phyloP scores from a whole-genome alignment of 345 rosid genomes.

The Populus tremula region DNA sequence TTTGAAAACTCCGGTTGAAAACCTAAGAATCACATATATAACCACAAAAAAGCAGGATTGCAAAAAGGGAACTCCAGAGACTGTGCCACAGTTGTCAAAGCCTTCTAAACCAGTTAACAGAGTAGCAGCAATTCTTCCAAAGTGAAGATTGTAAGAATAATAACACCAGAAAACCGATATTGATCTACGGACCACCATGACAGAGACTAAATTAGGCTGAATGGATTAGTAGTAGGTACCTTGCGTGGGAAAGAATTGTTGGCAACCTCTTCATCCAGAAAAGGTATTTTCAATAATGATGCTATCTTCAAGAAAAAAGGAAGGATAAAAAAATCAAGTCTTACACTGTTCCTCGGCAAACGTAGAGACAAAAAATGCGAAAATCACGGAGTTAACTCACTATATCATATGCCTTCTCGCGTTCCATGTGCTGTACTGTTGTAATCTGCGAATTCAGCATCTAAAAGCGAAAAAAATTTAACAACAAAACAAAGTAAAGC shows the following conservation, averaged over 20 bases:
- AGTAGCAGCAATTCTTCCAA: not conserved
- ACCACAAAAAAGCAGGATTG: not conserved
- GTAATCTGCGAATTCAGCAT: slow-evolving; percentile 81
- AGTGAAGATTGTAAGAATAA: not conserved
- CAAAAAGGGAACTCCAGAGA: not conserved
- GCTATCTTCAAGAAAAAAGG: slow-evolving; percentile 48
- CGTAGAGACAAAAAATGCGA: not conserved
- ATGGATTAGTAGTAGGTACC: slow-evolving; percentile 29
- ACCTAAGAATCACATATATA: not conserved
- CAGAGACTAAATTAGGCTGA: not conserved
- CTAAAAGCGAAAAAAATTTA: slow-evolving; percentile 29
- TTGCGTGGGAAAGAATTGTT: slow-evolving; percentile 70
- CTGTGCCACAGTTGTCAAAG: not conserved
- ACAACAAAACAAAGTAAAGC: not conserved
- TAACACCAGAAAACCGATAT: not conserved
- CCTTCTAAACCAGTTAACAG: not conserved
- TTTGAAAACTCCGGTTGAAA: no score
- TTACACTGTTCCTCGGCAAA: not conserved
- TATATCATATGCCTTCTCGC: slow-evolving; percentile 76
- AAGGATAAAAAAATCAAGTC: not conserved
- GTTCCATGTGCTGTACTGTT: slow-evolving; percentile 67
- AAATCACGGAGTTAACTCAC: slow-evolving; percentile 40
- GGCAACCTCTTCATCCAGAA: slow-evolving; percentile 68
- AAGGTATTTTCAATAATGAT: slow-evolving; percentile 80
- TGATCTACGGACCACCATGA: not conserved